Evolutionary conservation across 1,139 yeast genomes (phyloP), one percentile per base, ranked within the genome.

Genomic region (Candida glucosophila): DNA sequence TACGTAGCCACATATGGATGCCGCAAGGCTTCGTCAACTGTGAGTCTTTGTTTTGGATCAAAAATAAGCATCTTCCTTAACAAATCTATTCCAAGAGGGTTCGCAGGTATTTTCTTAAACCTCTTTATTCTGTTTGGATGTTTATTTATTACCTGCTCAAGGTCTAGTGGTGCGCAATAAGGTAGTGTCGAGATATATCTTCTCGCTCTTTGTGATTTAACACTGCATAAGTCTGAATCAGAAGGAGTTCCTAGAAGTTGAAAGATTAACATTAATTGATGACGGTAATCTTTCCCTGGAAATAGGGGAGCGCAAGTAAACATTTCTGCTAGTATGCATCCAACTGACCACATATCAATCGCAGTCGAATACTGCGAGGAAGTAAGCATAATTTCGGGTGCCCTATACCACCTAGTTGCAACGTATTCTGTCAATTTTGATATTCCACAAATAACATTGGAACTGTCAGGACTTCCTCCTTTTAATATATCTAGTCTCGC

Each of bases 1-100:
- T 86, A 90, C 10, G 75, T 62, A 26, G 62, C 61, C 32, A 90
- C 59, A 52, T 86, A 90, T 2, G 94, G 93, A 48, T 90, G 97
- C 29, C 60, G 58, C 27, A 88, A 61, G 1, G 95, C 95, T 37
- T 81, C 79, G 23, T 73, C 79, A 3, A 83, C 95, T 2, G 82
- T 73, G 33, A 85, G 72, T 37, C 98, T 63, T 41, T 77, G 73
- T 14, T 60, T 58, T 1, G 96, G 96, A 50, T 85, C 81, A 54
- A 90, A 88, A 4, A 77, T 69, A 26, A 88, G 65, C 55, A 90
- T 64, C 41, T 67, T 74, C 37, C 77, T 80, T 42, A 90, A 55
- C 32, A 88, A 58, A 43, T 88, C 95, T 26, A 88, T 53, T 0
- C 92, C 95, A 34, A 65, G 44, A 3, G 92, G 85, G 47, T 79